Evolutionary conservation across 176 grass and related monocot species (phyloP), one percentile per base, ranked within the genome.

Genomic region (Eremochloa ophiuroides): DNA sequence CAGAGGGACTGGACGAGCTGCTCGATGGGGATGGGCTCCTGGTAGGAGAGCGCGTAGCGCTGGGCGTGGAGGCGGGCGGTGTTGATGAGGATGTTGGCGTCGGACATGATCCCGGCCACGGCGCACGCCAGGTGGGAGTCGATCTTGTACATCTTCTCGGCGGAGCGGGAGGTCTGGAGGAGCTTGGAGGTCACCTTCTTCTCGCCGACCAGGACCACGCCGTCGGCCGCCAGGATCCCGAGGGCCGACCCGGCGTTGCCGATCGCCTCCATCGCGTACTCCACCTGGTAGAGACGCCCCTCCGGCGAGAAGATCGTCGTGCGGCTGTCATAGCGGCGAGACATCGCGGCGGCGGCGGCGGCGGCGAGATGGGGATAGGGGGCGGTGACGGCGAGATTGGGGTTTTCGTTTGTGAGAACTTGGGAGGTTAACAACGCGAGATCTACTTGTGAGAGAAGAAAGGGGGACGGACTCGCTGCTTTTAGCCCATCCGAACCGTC

Each of bases 131-230:
- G 73, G 86, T 97, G 94, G 88, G 89, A 90, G 76, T 97, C 94
- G 27, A 97, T 89, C 91, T 93, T 97, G 88, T 97, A 97, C 94
- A 97, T 97, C 88, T 97, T 97, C 88, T 97, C 94, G 5, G 94
- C 85, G 58, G 94, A 97, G 80, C 92, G 87, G 14, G 94, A 97
- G 77, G 88, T 81, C 81, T 97, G 94, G 64, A 97, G 94, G 62
- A 97, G 94, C 88, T 97, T 97, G 29, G 94, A 97, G 59, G 94
- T 97, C 27, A 97, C 94, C 88, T 97, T 97, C 84, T 97, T 97
- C 88, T 97, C 94, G 37, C 94, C 94, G 66, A 97, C 91, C 30
- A 97, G 91, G 68, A 97, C 74, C 6, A 97, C 91, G 42, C 94
- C 94, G 63, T 97, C 84, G 4, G 77, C 74, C 40, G 91, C 81